Evolutionary conservation across 495 filamentous ascomycete species (phyloP).

Genomic region (Cercophora scortea): DNA sequence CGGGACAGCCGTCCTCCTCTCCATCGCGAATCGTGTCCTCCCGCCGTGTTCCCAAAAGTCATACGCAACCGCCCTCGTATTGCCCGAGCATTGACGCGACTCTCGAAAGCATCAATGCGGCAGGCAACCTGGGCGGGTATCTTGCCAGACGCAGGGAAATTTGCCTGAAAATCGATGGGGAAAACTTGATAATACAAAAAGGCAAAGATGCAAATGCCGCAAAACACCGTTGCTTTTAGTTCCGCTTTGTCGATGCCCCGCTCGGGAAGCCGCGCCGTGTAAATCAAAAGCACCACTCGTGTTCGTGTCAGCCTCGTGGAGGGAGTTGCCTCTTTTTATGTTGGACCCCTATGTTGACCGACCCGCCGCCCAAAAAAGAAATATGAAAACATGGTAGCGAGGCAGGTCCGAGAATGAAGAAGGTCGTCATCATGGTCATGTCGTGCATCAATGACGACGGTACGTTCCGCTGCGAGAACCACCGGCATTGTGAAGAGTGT

Average conservation of each 20-base stretch:
- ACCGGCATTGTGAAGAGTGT: conserved; percentile 30
- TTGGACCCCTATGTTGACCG: conserved; percentile 14
- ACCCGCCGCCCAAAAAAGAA: conserved; percentile 11
- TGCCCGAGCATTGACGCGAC: no score
- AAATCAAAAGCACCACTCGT: conserved; percentile 3
- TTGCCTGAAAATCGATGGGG: not conserved
- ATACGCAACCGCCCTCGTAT: no score
- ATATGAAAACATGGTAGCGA: not conserved
- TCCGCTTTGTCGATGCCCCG: not conserved
- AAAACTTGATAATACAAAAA: not conserved
- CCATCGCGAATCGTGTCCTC: no score
- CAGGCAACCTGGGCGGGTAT: no score
- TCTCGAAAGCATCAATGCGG: no score
- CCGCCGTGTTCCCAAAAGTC: no score
- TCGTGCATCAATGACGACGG: conserved; percentile 29
- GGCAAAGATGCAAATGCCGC: not conserved
- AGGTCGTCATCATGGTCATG: conserved; percentile 28
- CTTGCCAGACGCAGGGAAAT: not conserved
- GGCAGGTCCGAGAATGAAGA: conserved; percentile 13
- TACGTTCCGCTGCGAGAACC: conserved; percentile 26
- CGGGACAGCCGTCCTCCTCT: no score
- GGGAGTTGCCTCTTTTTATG: conserved; percentile 8
- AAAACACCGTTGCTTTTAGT: not conserved
- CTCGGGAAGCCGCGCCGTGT: conserved; percentile 5
- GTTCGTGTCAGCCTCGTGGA: conserved; percentile 8